phyloP scores from a whole-genome alignment of 495 filamentous ascomycete genomes.

The Schizothecium vesticola region DNA sequence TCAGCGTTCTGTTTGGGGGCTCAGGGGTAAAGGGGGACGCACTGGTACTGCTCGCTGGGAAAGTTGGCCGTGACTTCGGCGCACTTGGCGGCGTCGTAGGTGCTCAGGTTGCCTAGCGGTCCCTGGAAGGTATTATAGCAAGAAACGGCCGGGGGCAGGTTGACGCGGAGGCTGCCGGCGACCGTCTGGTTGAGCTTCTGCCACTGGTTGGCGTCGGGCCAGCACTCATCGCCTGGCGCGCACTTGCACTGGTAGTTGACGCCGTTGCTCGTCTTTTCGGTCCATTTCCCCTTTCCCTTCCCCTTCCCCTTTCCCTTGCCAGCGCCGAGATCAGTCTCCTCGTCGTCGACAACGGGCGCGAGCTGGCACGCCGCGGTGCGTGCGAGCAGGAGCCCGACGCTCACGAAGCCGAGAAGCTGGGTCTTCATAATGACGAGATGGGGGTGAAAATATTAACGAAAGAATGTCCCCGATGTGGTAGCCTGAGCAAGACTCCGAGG shows the following conservation, averaged over 20 bases:
- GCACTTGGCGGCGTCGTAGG: slow-evolving; percentile 36
- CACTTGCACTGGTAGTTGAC: slow-evolving; percentile 41
- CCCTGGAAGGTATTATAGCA: slow-evolving; percentile 39
- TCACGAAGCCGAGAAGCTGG: not conserved
- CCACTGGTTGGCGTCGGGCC: slow-evolving; percentile 35
- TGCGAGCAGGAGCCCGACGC: not conserved
- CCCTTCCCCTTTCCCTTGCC: not conserved
- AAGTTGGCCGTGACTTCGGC: slow-evolving; percentile 29
- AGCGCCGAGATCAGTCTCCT: not conserved
- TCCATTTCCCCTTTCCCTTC: slow-evolving; percentile 10
- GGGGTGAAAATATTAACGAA: not conserved
- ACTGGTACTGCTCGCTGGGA: slow-evolving; percentile 35
- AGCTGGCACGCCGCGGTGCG: not conserved
- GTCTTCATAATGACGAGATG: not conserved
- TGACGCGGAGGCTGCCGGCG: slow-evolving; percentile 33
- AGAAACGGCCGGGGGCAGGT: slow-evolving; percentile 35
- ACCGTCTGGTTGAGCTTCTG: slow-evolving; percentile 34
- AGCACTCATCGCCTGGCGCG: slow-evolving; percentile 36
- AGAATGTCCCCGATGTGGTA: not conserved
- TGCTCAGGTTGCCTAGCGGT: slow-evolving; percentile 33
- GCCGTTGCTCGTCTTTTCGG: slow-evolving; percentile 27
- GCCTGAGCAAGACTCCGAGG: not conserved
- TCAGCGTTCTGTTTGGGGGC: slow-evolving; percentile 5
- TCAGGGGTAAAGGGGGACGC: not conserved
- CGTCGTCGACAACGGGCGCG: not conserved